Percentiles rank a stretch among this genome's conserved stretches.
Evolutionary conservation across 495 filamentous ascomycete genomes (phyloP).

Genomic region (Geopyxis carbonaria): DNA sequence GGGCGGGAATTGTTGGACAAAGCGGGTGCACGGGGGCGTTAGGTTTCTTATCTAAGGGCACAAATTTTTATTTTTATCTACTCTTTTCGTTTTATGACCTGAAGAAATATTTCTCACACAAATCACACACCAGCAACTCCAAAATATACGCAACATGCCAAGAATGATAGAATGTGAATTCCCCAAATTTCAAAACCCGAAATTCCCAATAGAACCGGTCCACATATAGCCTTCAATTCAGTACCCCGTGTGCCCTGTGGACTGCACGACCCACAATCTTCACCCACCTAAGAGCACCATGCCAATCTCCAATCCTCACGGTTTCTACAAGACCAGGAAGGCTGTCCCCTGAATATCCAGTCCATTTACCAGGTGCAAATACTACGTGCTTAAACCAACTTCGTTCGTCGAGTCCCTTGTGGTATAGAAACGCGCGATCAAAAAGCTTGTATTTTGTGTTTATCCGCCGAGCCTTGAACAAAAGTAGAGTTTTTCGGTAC

Average conservation of each 20-base stretch:
- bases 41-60: too few species aligned
- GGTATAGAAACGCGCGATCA: constrained; percentile 16
- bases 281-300: constrained; percentile 2
- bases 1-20: too few species aligned
- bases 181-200: too few species aligned
- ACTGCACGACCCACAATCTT: neutral
- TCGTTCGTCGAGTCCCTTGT: constrained; percentile 15
- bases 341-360: constrained; percentile 19
- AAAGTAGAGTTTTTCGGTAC: neutral
- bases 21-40: too few species aligned
- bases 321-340: constrained; percentile 20
- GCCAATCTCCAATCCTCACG: constrained; percentile 10
- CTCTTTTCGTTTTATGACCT: too few species aligned
- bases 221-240: neutral
- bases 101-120: too few species aligned
- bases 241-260: neutral
- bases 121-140: too few species aligned
- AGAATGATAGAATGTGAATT: too few species aligned
- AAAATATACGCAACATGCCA: too few species aligned
- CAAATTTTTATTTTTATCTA: too few species aligned
- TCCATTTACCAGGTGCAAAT: constrained; percentile 21
- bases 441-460: constrained; percentile 10
- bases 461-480: neutral
- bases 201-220: too few species aligned
- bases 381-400: constrained; percentile 22